Conservation (phyloP, 371 early-diverging fungal genomes). For the Mortierella sp. region DNA sequence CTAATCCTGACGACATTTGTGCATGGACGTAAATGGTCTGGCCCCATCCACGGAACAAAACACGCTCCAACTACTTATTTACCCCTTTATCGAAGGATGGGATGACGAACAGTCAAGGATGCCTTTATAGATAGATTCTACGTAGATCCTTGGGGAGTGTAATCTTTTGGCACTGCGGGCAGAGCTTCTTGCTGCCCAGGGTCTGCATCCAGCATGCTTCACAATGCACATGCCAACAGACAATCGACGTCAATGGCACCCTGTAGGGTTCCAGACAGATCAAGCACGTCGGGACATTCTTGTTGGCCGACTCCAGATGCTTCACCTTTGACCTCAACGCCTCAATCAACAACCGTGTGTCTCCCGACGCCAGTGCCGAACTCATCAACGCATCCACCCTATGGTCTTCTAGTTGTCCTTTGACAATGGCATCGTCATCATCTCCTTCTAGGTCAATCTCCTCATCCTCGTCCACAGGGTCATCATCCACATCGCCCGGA, state of each 20-base stretch:
- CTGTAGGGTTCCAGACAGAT: conserved; percentile 87
- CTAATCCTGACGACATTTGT: no score
- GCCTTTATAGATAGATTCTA: conserved; percentile 85
- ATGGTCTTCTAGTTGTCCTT: conserved; percentile 12
- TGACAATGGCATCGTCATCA: conserved; percentile 28
- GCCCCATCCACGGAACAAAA: no score
- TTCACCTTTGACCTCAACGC: conserved; percentile 81
- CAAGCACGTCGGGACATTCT: conserved; percentile 76
- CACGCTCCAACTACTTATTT: background rate
- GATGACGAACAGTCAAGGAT: no score
- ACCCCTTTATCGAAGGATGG: background rate
- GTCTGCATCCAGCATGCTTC: conserved; percentile 91
- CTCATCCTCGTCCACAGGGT: conserved; percentile 64
- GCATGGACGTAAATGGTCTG: no score
- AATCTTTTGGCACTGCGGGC: conserved; percentile 93
- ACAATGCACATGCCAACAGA: conserved; percentile 96
- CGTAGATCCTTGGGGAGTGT: conserved; percentile 88
- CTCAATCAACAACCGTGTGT: conserved; percentile 79
- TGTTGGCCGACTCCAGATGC: conserved; percentile 70
- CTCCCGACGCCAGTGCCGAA: conserved; percentile 54
- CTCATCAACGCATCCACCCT: conserved; percentile 32
- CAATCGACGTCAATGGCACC: conserved; percentile 81
- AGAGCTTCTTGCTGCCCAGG: conserved; percentile 88
- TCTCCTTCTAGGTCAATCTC: conserved; percentile 60
- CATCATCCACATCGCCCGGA: conserved; percentile 29